These are phyloP conservation scores for Dactylellina cionopaga DNA, from an alignment of 2,329 filamentous ascomycete species.

Conservation along the genomic window DNA sequence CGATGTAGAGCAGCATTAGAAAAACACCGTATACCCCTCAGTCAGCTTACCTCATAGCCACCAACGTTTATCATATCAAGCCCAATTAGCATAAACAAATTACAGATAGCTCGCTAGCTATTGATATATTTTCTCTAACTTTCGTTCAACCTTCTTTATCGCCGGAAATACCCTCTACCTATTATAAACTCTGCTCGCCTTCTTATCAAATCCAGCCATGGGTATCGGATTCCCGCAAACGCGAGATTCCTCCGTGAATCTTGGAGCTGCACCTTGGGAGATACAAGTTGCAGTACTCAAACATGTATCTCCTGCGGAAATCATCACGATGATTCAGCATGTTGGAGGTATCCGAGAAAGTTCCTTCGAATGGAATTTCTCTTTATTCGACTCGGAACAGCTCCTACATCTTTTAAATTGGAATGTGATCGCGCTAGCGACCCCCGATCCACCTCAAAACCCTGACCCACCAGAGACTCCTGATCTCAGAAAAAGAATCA, in stretches of 20 bases:
- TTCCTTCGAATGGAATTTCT: background rate
- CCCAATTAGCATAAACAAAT: too few species aligned
- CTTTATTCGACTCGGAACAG: background rate
- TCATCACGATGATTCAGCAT: background rate
- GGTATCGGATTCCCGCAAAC: background rate
- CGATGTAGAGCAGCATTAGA: too few species aligned
- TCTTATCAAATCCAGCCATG: too few species aligned
- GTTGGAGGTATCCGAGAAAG: background rate
- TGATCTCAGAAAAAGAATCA: conserved; percentile 1
- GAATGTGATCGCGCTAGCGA: background rate
- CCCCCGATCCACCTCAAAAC: background rate
- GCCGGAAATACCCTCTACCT: background rate
- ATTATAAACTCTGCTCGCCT: too few species aligned
- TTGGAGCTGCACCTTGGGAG: background rate
- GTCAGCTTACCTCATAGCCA: too few species aligned
- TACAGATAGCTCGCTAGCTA: too few species aligned
- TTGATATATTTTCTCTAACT: too few species aligned
- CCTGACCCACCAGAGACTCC: background rate
- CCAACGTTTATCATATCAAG: too few species aligned
- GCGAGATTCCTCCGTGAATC: background rate
- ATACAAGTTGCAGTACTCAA: conserved; percentile 3
- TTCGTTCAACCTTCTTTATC: too few species aligned
- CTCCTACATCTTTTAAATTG: conserved; percentile 10
- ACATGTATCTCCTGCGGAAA: background rate
- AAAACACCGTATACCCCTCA: too few species aligned